A percentile compares a stretch with the other conserved stretches of the same genome.
These are phyloP conservation scores for Microsporum canis DNA, from an alignment of 2,329 filamentous ascomycete genomes.

Conservation along the genomic window DNA sequence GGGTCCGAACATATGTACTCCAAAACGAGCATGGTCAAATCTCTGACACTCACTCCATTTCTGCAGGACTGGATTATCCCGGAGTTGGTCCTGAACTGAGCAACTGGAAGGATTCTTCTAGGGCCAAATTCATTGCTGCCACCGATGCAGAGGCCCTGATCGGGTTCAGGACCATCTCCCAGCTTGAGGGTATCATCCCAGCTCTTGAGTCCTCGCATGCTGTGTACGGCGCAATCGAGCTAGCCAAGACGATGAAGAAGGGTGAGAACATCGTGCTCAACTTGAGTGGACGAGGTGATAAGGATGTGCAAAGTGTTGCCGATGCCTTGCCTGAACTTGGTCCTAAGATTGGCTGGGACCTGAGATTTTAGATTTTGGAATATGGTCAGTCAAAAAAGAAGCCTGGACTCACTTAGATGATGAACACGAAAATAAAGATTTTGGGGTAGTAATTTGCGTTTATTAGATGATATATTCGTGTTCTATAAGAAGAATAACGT, in stretches of 20 bases:
- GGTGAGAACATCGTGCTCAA: conserved; percentile 88
- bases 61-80: conserved; percentile 91
- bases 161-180: conserved; percentile 71
- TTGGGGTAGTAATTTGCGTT: not conserved
- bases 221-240: conserved; percentile 74
- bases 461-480: not conserved
- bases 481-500: not conserved
- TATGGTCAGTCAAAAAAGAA: not conserved
- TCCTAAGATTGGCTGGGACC: conserved; percentile 68
- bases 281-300: conserved; percentile 84
- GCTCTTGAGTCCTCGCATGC: conserved; percentile 90
- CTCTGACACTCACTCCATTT: conserved; percentile 87
- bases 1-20: conserved; percentile 88
- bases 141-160: conserved; percentile 84
- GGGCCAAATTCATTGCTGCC: conserved; percentile 80
- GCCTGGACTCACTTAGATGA: not conserved
- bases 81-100: conserved; percentile 89
- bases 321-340: conserved; percentile 84
- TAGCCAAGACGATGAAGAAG: conserved; percentile 86
- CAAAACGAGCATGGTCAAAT: conserved; percentile 92
- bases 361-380: conserved; percentile 39
- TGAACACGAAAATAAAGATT: not conserved
- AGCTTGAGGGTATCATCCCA: conserved; percentile 93
- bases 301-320: conserved; percentile 96
- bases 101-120: conserved; percentile 79